Percentiles rank a stretch among this genome's conserved stretches.
Evolutionary conservation across 2,329 filamentous ascomycete species (phyloP).

Genomic region (Ophiostoma quercus): DNA sequence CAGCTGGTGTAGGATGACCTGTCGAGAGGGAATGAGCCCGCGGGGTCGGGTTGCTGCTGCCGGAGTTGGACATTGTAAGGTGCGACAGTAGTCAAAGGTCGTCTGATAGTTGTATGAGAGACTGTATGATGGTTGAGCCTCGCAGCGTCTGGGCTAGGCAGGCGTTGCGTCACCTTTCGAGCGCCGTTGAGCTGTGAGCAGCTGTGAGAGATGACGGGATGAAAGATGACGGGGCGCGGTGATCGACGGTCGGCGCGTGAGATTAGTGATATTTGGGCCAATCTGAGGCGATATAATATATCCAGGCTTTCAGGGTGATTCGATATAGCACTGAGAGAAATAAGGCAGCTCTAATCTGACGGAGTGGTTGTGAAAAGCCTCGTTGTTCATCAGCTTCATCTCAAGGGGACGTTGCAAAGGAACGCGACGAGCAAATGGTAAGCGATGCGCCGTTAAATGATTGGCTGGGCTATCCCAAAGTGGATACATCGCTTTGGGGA

Average conservation of each 20-base stretch:
- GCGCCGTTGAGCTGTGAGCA: not conserved
- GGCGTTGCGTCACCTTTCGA: not conserved
- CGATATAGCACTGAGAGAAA: not conserved
- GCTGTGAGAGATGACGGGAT: not conserved
- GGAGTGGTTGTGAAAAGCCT: not conserved
- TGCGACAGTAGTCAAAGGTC: not conserved
- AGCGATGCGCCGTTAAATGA: not conserved
- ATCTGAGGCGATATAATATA: not conserved
- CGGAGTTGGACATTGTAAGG: slow-evolving; percentile 12
- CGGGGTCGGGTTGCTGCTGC: slow-evolving; percentile 19
- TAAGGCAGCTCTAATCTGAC: not conserved
- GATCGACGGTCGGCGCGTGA: not conserved
- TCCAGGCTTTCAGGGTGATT: not conserved
- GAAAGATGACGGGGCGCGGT: not conserved
- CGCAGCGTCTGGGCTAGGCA: not conserved
- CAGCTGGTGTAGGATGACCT: slow-evolving; percentile 18
- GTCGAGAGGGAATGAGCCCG: slow-evolving; percentile 15
- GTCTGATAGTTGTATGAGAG: not conserved
- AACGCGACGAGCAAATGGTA: slow-evolving; percentile 2
- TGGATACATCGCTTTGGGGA: not conserved
- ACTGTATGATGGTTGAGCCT: not conserved
- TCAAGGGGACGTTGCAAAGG: not conserved
- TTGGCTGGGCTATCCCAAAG: not conserved
- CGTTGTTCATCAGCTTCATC: not conserved
- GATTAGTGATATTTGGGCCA: not conserved